Evolutionary conservation across 495 filamentous ascomycete genomes (phyloP).

Genomic region (Haplographium delicatum): DNA sequence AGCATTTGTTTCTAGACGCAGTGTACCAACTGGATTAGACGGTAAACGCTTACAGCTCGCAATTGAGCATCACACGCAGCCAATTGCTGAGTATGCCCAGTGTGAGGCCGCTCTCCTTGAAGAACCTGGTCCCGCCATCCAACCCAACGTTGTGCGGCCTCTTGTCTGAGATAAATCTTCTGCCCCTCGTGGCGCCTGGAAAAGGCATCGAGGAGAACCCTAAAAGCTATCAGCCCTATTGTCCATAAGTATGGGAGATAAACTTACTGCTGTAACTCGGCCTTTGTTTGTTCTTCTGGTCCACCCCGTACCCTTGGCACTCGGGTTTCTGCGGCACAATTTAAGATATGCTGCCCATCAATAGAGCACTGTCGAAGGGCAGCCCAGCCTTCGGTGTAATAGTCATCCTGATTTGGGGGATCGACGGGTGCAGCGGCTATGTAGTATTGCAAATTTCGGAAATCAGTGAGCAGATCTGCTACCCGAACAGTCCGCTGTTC

Average conservation of each 20-base stretch:
- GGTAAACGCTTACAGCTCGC: slow-evolving; percentile 47
- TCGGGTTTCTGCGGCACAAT: slow-evolving; percentile 58
- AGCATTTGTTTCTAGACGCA: too few relatives aligned
- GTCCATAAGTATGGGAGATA: background rate
- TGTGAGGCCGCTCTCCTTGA: slow-evolving; percentile 55
- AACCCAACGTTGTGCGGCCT: slow-evolving; percentile 74
- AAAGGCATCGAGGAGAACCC: slow-evolving; percentile 72
- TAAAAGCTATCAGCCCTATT: slow-evolving; percentile 27
- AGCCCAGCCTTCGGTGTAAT: slow-evolving; percentile 72
- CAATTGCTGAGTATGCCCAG: slow-evolving; percentile 52
- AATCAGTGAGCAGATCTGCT: slow-evolving; percentile 80
- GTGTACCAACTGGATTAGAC: background rate
- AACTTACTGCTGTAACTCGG: slow-evolving; percentile 68
- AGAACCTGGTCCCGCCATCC: slow-evolving; percentile 64
- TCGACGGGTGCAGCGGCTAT: slow-evolving; percentile 65
- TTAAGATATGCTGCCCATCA: slow-evolving; percentile 70
- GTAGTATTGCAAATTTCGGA: slow-evolving; percentile 73
- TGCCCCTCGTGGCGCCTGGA: slow-evolving; percentile 79
- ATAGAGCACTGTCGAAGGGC: slow-evolving; percentile 68
- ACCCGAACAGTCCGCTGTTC: slow-evolving; percentile 75
- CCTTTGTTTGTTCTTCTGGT: slow-evolving; percentile 64
- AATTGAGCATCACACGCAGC: slow-evolving; percentile 54
- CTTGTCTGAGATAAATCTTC: slow-evolving; percentile 75
- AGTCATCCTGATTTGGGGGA: slow-evolving; percentile 57
- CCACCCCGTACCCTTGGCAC: slow-evolving; percentile 50